Conservation (phyloP, 352 stramenopile genomes). For the Plasmopara halstedii region DNA sequence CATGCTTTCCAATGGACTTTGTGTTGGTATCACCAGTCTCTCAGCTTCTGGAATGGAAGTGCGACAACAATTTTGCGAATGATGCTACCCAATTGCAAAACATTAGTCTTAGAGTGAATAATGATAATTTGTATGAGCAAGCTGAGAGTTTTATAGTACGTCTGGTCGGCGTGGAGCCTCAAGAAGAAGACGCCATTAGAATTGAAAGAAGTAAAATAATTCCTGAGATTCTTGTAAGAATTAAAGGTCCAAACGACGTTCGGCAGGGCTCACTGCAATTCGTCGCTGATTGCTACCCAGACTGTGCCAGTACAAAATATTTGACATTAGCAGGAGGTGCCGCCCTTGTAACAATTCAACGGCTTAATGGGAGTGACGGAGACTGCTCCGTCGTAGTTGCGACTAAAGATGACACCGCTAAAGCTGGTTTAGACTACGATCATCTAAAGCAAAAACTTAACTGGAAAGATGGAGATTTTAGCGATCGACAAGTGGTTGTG, state of each 20-base stretch:
- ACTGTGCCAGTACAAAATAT: slow-evolving; percentile 43
- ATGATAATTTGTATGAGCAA: slow-evolving; percentile 47
- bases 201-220: slow-evolving; percentile 35
- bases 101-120: slow-evolving; percentile 34
- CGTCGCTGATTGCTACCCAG: slow-evolving; percentile 57
- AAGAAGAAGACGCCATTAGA: slow-evolving; percentile 13
- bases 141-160: slow-evolving; percentile 40
- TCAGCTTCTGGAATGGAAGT: slow-evolving; percentile 37
- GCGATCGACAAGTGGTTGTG: slow-evolving; percentile 43
- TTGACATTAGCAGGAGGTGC: slow-evolving; percentile 35
- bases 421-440: slow-evolving; percentile 44
- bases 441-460: slow-evolving; percentile 22
- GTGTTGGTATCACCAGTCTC: slow-evolving; percentile 23
- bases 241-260: slow-evolving; percentile 53
- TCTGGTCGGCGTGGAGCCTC: slow-evolving; percentile 26
- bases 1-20: slow-evolving; percentile 38
- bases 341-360: slow-evolving; percentile 42
- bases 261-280: slow-evolving; percentile 49
- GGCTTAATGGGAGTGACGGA: slow-evolving; percentile 45
- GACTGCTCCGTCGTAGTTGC: slow-evolving; percentile 31
- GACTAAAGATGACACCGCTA: slow-evolving; percentile 38
- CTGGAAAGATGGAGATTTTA: slow-evolving; percentile 49
- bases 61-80: slow-evolving; percentile 12
- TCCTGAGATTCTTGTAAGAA: slow-evolving; percentile 37
- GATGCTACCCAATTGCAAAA: slow-evolving; percentile 18